Base-by-base conservation (phyloP, 768 basidiomycete species). In the Fomitopsis pulvina region DNA sequence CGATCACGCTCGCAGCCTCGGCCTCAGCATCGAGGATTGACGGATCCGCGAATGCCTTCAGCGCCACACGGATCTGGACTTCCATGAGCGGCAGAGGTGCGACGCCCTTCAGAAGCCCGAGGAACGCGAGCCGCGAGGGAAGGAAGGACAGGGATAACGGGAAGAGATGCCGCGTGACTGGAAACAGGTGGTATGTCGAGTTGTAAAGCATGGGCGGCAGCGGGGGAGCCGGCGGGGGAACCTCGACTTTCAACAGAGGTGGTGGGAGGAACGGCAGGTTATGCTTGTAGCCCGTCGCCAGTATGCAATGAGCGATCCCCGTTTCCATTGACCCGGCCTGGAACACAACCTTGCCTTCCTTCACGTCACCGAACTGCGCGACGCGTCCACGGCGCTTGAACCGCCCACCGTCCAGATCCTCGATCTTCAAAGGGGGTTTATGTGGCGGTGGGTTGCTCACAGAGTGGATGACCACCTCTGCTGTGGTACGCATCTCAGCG, bases 41-140 rank as follows among this genome's bases (percentile, higher is more conserved):
- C 1, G 79, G 80, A 45, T 79, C 57, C 12, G 68, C 68, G 52
- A 87, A 85, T 0, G 75, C 78, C 21, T 71, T 71, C 20, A 82
- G 62, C 6, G 79, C 72, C 2, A 80, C 83, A 0, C 76, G 77
- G 0, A 84, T 83, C 66, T 95, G 93, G 0, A 78, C 79, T 64
- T 96, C 90, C 42, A 84, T 71, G 0, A 92, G 60, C 1, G 89
- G 91, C 51, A 94, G 77, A 2, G 92, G 92, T 0, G 75, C 75
- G 21, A 89, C 79, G 28, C 70, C 68, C 24, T 71, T 61, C 1
- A 72, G 71, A 10, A 90, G 74, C 2, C 86, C 79, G 45, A 86
- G 68, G 63, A 92, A 88, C 8, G 79, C 84, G 34, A 89, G 59
- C 4, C 75, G 75, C 1, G 71, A 60, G 1, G 72, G 68, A 1